These are phyloP conservation scores for Calonectria pseudoreteaudii DNA, from an alignment of 2,329 filamentous ascomycete species.

Conservation along the genomic window DNA sequence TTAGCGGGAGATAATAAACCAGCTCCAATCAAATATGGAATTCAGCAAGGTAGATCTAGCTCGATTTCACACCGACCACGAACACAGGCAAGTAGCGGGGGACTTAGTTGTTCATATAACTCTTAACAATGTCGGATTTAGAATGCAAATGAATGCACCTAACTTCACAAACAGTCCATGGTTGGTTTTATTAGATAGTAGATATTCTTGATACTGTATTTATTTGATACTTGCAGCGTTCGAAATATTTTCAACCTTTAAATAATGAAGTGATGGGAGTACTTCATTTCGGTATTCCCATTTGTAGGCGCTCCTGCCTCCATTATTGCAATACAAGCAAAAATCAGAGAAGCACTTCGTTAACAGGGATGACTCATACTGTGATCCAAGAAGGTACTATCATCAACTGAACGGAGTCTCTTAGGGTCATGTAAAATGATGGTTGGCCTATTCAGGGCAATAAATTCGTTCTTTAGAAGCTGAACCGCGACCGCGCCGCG, in stretches of 20 bases:
- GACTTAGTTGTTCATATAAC: background rate
- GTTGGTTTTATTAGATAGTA: background rate
- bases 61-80: background rate
- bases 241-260: background rate
- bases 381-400: background rate
- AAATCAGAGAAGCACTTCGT: background rate
- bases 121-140: background rate
- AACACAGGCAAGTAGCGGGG: background rate
- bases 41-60: background rate
- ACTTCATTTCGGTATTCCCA: background rate
- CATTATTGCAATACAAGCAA: background rate
- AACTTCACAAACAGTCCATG: background rate
- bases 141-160: background rate
- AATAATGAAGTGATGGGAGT: no score
- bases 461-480: background rate
- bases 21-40: background rate
- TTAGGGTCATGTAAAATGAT: background rate
- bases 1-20: background rate
- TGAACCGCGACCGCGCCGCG: no score
- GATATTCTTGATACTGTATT: background rate
- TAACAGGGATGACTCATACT: background rate
- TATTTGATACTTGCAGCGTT: background rate
- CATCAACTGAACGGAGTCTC: background rate
- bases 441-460: background rate
- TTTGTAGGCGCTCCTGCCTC: background rate